Conservation (phyloP, 2,329 filamentous ascomycete genomes). For the Aspergillus ochraceus region DNA sequence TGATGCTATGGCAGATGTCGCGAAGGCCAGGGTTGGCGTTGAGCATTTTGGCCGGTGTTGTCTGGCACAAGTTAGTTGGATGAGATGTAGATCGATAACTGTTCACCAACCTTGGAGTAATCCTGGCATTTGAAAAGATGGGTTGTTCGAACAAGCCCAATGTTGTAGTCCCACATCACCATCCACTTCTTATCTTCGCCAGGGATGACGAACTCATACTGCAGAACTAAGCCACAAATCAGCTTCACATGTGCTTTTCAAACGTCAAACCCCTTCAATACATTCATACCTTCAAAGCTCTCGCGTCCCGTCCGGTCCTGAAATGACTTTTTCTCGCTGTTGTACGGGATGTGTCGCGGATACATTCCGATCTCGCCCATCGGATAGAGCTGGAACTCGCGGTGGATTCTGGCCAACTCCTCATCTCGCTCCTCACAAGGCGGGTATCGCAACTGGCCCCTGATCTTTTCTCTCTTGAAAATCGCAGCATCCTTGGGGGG, state of each 20-base stretch:
- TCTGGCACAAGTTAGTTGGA: slow-evolving; percentile 55
- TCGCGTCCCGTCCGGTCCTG: slow-evolving; percentile 82
- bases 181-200: slow-evolving; percentile 66
- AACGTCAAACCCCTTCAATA: neutral
- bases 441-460: slow-evolving; percentile 69
- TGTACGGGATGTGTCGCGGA: slow-evolving; percentile 83
- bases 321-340: slow-evolving; percentile 90
- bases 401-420: slow-evolving; percentile 58
- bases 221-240: slow-evolving; percentile 27
- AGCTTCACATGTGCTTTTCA: neutral
- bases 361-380: slow-evolving; percentile 60
- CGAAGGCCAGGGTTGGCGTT: slow-evolving; percentile 76
- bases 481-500: slow-evolving; percentile 65
- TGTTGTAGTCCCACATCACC: slow-evolving; percentile 97
- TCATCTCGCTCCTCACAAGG: slow-evolving; percentile 69
- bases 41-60: slow-evolving; percentile 81
- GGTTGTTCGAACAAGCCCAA: slow-evolving; percentile 89
- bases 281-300: slow-evolving; percentile 73
- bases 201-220: slow-evolving; percentile 77
- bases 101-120: slow-evolving; percentile 72
- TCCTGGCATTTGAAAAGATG: slow-evolving; percentile 90
- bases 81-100: neutral
- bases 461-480: slow-evolving; percentile 61
- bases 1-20: slow-evolving; percentile 92
- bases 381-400: slow-evolving; percentile 65